Conservation (phyloP, 495 filamentous ascomycete genomes). For the Daldinia bambusicola region DNA sequence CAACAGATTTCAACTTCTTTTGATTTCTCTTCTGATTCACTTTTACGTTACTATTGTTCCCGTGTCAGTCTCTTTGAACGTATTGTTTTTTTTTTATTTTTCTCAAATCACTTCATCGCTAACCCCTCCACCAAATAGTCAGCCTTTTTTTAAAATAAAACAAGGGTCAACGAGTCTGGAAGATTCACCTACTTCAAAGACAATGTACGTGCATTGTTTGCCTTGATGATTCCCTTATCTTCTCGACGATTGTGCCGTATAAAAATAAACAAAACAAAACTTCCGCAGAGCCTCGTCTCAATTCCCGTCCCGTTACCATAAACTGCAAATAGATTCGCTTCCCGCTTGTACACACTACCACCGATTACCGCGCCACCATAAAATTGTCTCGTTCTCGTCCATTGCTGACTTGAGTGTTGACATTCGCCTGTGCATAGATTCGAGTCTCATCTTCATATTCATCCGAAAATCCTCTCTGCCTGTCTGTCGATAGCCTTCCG, state of each 20-base stretch:
- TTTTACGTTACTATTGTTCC: not conserved
- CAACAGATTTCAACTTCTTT: conserved; percentile 1
- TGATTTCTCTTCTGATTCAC: not conserved
- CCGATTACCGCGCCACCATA: not conserved
- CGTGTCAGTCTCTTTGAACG: not conserved
- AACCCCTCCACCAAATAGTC: not conserved
- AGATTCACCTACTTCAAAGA: conserved; percentile 23
- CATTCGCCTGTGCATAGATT: conserved; percentile 6
- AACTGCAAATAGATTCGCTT: not conserved
- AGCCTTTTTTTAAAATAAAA: not conserved
- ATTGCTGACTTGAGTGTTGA: conserved; percentile 22
- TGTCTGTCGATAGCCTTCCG: not conserved
- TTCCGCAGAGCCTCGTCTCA: not conserved
- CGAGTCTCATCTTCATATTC: conserved; percentile 3
- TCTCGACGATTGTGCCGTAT: not conserved
- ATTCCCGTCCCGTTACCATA: not conserved
- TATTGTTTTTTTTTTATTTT: not conserved
- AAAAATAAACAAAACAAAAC: not conserved
- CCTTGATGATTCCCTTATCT: not conserved
- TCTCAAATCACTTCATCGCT: not conserved
- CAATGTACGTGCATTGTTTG: conserved; percentile 19
- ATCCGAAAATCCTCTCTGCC: not conserved
- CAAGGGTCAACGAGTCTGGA: conserved; percentile 26
- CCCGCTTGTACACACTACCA: not conserved
- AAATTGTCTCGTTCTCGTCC: not conserved